Conservation (phyloP, 805 yeast genomes). For the Nakazawaea siamensis region DNA sequence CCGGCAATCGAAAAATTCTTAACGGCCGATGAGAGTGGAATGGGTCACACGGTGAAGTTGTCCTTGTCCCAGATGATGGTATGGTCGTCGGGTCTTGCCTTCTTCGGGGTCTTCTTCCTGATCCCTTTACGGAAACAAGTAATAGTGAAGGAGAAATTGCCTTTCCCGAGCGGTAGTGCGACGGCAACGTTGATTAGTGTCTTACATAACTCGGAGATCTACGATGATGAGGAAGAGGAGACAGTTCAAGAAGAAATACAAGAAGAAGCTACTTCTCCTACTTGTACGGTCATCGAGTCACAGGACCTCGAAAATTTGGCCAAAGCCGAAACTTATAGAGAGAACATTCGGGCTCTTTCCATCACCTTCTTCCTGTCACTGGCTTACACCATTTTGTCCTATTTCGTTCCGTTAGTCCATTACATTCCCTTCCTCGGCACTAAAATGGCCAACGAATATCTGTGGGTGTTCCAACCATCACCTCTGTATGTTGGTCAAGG, state of each 20-base stretch:
- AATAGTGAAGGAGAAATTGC: slow-evolving; percentile 76
- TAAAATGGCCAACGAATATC: slow-evolving; percentile 48
- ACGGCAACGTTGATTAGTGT: slow-evolving; percentile 91
- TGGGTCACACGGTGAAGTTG: slow-evolving; percentile 28
- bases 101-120: slow-evolving; percentile 94
- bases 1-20: slow-evolving; percentile 93
- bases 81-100: slow-evolving; percentile 85
- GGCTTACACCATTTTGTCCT: slow-evolving; percentile 60
- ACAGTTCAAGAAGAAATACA: slow-evolving; percentile 6
- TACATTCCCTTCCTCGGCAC: slow-evolving; percentile 72
- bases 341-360: slow-evolving; percentile 53
- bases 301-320: slow-evolving; percentile 21
- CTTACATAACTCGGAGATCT: slow-evolving; percentile 61
- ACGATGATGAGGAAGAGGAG: slow-evolving; percentile 20
- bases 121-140: slow-evolving; percentile 82
- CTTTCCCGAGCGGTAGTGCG: slow-evolving; percentile 94
- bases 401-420: slow-evolving; percentile 63
- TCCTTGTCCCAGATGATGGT: slow-evolving; percentile 47
- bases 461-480: slow-evolving; percentile 90
- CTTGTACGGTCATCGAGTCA: slow-evolving; percentile 24
- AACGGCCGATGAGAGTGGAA: slow-evolving; percentile 70
- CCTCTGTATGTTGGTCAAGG: slow-evolving; percentile 99
- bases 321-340: slow-evolving; percentile 28
- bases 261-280: slow-evolving; percentile 8
- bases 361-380: slow-evolving; percentile 65